Percentiles rank a stretch among this genome's conserved stretches.
These are phyloP conservation scores for Basipetospora sp. DNA, from an alignment of 2,329 filamentous ascomycete genomes.

Conservation along the genomic window DNA sequence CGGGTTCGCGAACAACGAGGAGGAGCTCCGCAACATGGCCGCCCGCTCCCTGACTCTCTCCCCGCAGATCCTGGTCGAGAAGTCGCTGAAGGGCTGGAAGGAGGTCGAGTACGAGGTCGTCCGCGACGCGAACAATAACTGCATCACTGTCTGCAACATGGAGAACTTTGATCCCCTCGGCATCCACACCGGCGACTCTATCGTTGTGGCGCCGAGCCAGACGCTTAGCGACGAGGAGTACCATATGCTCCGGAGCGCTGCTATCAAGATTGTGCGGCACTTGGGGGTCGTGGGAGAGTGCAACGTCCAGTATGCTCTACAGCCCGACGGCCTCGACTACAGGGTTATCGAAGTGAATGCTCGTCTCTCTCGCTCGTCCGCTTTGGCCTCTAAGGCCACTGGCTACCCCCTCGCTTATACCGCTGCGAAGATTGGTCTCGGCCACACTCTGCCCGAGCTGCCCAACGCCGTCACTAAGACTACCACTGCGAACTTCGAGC, in stretches of 20 bases:
- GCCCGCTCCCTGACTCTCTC: slow-evolving; percentile 84
- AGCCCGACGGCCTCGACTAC: slow-evolving; percentile 94
- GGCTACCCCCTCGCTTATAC: slow-evolving; percentile 96
- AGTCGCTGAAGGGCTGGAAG: slow-evolving; percentile 98
- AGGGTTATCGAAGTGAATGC: slow-evolving; percentile 98
- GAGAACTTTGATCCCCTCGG: slow-evolving; percentile 90
- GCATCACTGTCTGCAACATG: slow-evolving; percentile 83
- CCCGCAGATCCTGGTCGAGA: slow-evolving; percentile 93
- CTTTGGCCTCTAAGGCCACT: slow-evolving; percentile 92
- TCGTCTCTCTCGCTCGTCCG: slow-evolving; percentile 91
- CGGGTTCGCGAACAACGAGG: slow-evolving; percentile 84
- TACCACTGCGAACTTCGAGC: slow-evolving; percentile 92
- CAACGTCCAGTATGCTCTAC: slow-evolving; percentile 94
- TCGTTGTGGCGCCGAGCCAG: slow-evolving; percentile 92
- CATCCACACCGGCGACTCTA: slow-evolving; percentile 96
- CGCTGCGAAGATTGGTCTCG: slow-evolving; percentile 93
- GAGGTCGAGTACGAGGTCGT: slow-evolving; percentile 98
- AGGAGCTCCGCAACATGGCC: slow-evolving; percentile 86
- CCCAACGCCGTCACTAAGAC: slow-evolving; percentile 88
- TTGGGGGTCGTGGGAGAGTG: slow-evolving; percentile 95
- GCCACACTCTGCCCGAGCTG: slow-evolving; percentile 85
- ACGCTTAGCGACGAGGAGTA: slow-evolving; percentile 97
- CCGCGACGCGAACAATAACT: slow-evolving; percentile 93
- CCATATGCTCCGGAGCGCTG: slow-evolving; percentile 94
- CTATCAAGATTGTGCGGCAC: slow-evolving; percentile 96